Evolutionary conservation across 2,329 filamentous ascomycete species (phyloP).

Genomic region (Hymenoscyphus infarciens): DNA sequence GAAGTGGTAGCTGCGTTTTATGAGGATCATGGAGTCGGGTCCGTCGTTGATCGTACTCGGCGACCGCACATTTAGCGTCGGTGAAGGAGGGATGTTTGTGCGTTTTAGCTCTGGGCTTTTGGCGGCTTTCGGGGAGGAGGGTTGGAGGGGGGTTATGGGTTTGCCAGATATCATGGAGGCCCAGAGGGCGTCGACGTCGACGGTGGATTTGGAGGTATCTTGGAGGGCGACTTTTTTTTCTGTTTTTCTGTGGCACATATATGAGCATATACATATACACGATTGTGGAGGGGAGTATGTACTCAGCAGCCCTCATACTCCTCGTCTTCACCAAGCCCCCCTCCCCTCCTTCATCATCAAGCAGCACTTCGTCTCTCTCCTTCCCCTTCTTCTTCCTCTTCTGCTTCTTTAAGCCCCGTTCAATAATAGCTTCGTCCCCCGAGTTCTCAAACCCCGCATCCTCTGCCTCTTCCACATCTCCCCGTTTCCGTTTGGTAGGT

Average conservation of each 20-base stretch:
- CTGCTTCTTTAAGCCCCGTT: constrained; percentile 53
- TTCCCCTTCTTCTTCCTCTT: constrained; percentile 42
- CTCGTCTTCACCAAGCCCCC: constrained; percentile 68
- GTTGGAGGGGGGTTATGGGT: constrained; percentile 12
- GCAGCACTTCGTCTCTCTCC: constrained; percentile 49
- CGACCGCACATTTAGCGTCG: constrained; percentile 15
- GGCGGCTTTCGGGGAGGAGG: constrained; percentile 4
- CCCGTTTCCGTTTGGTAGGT: constrained; percentile 37
- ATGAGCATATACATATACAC: constrained; percentile 1
- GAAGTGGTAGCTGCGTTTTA: constrained; percentile 72
- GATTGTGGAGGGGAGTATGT: constrained; percentile 29
- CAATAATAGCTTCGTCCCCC: constrained; percentile 68
- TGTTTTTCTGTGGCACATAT: constrained; percentile 18
- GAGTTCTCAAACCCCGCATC: constrained; percentile 61
- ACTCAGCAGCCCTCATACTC: constrained; percentile 64
- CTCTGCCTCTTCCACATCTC: constrained; percentile 35
- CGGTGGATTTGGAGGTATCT: constrained; percentile 45
- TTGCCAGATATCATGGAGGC: constrained; percentile 56
- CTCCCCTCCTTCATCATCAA: constrained; percentile 63
- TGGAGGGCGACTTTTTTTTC: constrained; percentile 29
- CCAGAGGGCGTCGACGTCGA: constrained; percentile 71
- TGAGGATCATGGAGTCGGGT: constrained; percentile 48
- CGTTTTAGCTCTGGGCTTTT: constrained; percentile 7
- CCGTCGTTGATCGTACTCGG: constrained; percentile 27
- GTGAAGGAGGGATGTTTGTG: not conserved